Evolutionary conservation across 345 rosid species (phyloP), one percentile per base, ranked within the genome.

Genomic region (Cardiospermum halicacabum): DNA sequence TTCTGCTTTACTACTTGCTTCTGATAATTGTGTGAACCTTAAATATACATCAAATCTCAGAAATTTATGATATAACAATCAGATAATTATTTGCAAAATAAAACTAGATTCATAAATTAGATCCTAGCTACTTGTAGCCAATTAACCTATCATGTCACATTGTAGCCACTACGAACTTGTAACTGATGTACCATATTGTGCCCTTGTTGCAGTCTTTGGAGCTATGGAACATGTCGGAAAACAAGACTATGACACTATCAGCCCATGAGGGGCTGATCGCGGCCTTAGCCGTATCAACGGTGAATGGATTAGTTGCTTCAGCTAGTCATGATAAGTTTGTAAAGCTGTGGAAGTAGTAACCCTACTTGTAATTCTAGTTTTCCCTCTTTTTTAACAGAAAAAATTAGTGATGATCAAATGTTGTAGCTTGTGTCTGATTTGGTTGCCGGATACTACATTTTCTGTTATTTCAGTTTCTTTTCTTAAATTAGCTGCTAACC

Each of bases 291-390:
- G 92, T 78, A 16, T 91, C 97, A 21, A 78, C 86, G 2, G 82
- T 69, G 61, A 81, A 91, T 0, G 96, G 97, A 50, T 62, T 84
- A 78, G 87, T 94, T 59, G 97, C 99, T 50, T 94, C 99, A 18
- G 99, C 96, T 2, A 89, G 99, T 76, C 97, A 94, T 7, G 97
- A 94, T 74, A 87, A 85, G 82, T 68, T 63, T 53, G 89, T 94
- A 68, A 94, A 94, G 84, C 79, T 94, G 40, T 94, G 99, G 99
- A 94, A 87, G 74, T 89, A 75, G 34, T 61, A 36, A 68, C 55
- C 31, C 19, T 19, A 34, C 58, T 6, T 53, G 60, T 27, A 62
- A 22, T n/a, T 53, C 49, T 26, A 30, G 30, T 3, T 25, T 34
- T 19, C n/a, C 3, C 48, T n/a, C n/a, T n/a, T n/a, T n/a, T n/a